Percentiles rank a stretch among this genome's conserved stretches.
Conservation (phyloP, 768 basidiomycete genomes). For the Boletus tomentosulus region DNA sequence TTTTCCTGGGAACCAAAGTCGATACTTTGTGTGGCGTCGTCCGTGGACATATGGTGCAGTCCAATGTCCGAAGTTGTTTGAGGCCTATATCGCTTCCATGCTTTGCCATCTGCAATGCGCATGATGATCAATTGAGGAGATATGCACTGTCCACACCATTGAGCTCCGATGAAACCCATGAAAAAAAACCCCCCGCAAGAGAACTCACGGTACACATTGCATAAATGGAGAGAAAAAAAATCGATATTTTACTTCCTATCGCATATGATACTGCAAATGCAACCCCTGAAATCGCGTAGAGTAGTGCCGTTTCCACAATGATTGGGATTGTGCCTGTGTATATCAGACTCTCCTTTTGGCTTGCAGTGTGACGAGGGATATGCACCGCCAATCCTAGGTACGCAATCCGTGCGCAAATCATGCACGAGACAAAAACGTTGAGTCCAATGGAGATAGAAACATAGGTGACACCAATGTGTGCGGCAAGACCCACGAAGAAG, state of each 20-base stretch:
- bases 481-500: not conserved
- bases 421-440: not conserved
- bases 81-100: constrained; percentile 2
- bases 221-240: not conserved
- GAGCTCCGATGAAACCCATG: not conserved
- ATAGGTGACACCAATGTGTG: not conserved
- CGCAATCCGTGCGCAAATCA: not conserved
- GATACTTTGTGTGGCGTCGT: not conserved
- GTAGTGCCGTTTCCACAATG: not conserved
- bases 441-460: not conserved
- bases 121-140: constrained; percentile 13
- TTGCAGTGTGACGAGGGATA: not conserved
- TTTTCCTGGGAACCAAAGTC: not conserved
- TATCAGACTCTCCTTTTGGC: not conserved
- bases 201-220: not conserved
- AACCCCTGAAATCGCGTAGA: not conserved
- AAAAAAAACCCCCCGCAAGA: not conserved
- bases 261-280: not conserved
- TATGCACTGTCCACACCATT: constrained; percentile 4
- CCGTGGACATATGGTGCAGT: not conserved
- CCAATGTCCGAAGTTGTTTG: not conserved
- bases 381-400: not conserved
- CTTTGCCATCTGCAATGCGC: constrained; percentile 7
- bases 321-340: not conserved
- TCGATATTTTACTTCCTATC: not conserved